These are phyloP conservation scores for Hyaloperonospora arabidopsidis DNA, from an alignment of 352 stramenopile genomes.

Conservation along the genomic window DNA sequence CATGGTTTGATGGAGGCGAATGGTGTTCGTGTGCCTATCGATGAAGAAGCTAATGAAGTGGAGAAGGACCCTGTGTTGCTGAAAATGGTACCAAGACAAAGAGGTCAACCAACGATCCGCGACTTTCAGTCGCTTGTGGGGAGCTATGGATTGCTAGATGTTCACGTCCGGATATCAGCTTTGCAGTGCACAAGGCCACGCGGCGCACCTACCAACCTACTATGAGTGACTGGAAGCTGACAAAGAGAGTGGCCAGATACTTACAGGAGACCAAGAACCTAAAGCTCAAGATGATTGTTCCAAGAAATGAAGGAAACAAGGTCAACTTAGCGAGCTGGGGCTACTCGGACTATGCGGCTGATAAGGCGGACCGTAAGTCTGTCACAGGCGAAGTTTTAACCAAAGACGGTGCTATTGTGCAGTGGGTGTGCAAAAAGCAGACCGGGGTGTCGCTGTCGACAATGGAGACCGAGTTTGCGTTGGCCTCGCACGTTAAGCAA, in stretches of 20 bases:
- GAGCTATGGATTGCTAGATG: constrained; percentile 23
- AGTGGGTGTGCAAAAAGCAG: constrained; percentile 7
- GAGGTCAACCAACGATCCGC: constrained; percentile 8
- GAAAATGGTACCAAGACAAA: too few species aligned
- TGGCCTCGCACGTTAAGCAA: too few species aligned
- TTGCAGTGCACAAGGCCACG: neutral
- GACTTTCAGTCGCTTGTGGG: constrained; percentile 29
- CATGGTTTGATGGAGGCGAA: constrained; percentile 17
- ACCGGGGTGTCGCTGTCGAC: neutral
- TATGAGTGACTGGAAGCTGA: neutral
- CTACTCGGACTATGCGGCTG: neutral
- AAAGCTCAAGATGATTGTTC: neutral
- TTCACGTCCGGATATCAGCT: constrained; percentile 2
- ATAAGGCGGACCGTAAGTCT: constrained; percentile 1
- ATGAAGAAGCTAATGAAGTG: neutral
- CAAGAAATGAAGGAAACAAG: neutral
- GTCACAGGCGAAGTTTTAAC: neutral
- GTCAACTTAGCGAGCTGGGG: neutral
- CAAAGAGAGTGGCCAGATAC: neutral
- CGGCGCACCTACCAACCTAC: neutral
- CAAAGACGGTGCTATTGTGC: neutral
- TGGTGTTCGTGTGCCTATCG: constrained; percentile 6
- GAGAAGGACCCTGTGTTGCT: neutral
- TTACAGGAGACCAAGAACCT: neutral
- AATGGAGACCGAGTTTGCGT: neutral